Evolutionary conservation across 306 rosid genomes (phyloP).

Genomic region (Vigna reflexopilosa): DNA sequence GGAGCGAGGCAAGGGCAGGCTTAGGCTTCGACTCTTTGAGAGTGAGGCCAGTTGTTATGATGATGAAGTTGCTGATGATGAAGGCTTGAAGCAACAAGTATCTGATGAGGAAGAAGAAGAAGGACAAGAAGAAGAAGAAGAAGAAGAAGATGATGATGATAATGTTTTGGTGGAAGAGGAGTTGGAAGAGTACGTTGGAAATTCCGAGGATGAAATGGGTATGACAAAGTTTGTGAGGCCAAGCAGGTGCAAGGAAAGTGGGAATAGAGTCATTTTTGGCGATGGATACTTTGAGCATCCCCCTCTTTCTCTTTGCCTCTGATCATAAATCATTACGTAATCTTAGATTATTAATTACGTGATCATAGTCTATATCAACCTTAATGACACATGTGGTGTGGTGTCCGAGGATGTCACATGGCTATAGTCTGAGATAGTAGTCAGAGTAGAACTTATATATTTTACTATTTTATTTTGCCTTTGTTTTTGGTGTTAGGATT

Average conservation of each 20-base stretch:
- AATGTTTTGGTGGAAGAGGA: constrained; percentile 46
- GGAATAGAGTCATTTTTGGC: constrained; percentile 61
- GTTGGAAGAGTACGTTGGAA: constrained; percentile 49
- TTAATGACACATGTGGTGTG: background rate
- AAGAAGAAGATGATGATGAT: background rate
- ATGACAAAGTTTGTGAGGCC: constrained; percentile 51
- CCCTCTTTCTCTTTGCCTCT: constrained; percentile 41
- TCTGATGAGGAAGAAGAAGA: background rate
- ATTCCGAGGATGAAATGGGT: constrained; percentile 52
- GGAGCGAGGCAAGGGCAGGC: constrained; percentile 72
- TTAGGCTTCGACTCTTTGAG: constrained; percentile 54
- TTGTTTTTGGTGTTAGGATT: constrained; percentile 3
- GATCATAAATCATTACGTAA: background rate
- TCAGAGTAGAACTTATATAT: background rate
- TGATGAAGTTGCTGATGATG: constrained; percentile 14
- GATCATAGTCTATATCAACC: background rate
- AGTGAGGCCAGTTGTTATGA: background rate
- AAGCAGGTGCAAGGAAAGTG: constrained; percentile 74
- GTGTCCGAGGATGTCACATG: background rate
- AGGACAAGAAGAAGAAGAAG: background rate
- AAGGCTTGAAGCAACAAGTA: constrained; percentile 15
- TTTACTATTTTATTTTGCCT: background rate
- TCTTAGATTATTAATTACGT: background rate
- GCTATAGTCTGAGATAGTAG: background rate
- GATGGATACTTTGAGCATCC: constrained; percentile 53